These are phyloP conservation scores for Tetratostichococcus sp. DNA, from an alignment of 139 green algal genomes.

Conservation along the genomic window DNA sequence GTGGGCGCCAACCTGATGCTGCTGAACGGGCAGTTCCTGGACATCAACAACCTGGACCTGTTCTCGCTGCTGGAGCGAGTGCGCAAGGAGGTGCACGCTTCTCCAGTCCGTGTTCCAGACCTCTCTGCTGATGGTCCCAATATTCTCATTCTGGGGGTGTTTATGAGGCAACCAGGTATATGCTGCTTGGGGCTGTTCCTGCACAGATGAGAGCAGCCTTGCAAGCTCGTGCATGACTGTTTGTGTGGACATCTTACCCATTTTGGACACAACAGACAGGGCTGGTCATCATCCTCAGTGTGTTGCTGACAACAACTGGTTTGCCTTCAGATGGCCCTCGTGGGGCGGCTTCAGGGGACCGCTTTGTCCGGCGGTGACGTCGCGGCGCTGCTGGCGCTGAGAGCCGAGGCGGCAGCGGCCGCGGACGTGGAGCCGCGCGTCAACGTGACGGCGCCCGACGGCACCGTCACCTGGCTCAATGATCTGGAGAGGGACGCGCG, in stretches of 20 bases:
- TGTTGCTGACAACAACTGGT: too few species aligned
- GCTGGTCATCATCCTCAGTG: background rate
- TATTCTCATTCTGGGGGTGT: too few species aligned
- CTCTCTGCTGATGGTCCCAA: too few species aligned
- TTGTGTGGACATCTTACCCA: too few species aligned
- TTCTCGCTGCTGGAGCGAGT: slow-evolving; percentile 53
- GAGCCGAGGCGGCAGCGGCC: background rate
- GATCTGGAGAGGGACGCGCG: slow-evolving; percentile 74
- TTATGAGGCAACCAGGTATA: too few species aligned
- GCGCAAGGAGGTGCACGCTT: slow-evolving; percentile 24
- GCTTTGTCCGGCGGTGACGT: background rate
- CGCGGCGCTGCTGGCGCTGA: slow-evolving; percentile 3
- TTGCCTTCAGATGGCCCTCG: slow-evolving; percentile 1
- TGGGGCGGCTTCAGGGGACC: background rate
- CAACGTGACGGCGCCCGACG: slow-evolving; percentile 16
- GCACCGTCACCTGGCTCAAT: slow-evolving; percentile 61
- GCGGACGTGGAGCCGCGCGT: slow-evolving; percentile 4
- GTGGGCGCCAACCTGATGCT: slow-evolving; percentile 57
- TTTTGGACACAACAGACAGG: too few species aligned
- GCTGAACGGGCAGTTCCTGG: slow-evolving; percentile 70
- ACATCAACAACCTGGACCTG: slow-evolving; percentile 60
- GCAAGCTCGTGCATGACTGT: too few species aligned
- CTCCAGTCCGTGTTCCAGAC: too few species aligned
- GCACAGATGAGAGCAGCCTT: too few species aligned
- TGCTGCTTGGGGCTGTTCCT: too few species aligned